A percentile compares a stretch with the other conserved stretches of the same genome.
Evolutionary conservation across 2,329 filamentous ascomycete species (phyloP).

Genomic region (Botrytis aclada): DNA sequence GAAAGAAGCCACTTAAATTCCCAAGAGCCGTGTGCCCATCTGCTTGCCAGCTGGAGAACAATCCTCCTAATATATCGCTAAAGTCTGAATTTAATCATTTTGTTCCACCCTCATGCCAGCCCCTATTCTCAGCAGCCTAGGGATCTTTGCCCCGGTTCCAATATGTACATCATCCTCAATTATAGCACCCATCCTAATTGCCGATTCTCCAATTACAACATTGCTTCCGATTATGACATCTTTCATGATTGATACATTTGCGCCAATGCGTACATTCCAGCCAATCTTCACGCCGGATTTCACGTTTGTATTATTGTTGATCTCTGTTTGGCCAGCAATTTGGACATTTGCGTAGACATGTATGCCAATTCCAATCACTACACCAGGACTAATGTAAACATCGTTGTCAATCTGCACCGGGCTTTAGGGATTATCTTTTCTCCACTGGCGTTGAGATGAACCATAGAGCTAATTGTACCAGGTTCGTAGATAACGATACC

Average conservation of each 20-base stretch:
- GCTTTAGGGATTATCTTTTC: not conserved
- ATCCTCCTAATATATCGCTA: not conserved
- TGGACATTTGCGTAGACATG: fast-evolving
- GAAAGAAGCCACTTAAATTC: not conserved
- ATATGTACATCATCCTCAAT: not conserved
- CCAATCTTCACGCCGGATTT: not conserved
- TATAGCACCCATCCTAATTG: too few relatives aligned
- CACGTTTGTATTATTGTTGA: not conserved
- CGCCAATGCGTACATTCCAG: not conserved
- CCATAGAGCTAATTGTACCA: too few relatives aligned
- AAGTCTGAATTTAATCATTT: not conserved
- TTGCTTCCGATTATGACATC: not conserved
- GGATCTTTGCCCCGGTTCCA: not conserved
- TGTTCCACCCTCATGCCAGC: not conserved
- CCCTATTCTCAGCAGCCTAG: fast-evolving
- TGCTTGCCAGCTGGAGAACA: not conserved
- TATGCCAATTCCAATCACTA: not conserved
- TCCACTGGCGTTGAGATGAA: not conserved
- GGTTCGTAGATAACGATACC: not conserved
- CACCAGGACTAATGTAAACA: not conserved
- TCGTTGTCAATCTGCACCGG: not conserved
- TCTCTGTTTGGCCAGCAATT: not conserved
- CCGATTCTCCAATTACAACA: not conserved
- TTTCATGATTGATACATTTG: not conserved
- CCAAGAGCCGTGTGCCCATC: not conserved